Base-by-base conservation (phyloP, 2,329 filamentous ascomycete genomes). In the Tolypocladium inflatum region DNA sequence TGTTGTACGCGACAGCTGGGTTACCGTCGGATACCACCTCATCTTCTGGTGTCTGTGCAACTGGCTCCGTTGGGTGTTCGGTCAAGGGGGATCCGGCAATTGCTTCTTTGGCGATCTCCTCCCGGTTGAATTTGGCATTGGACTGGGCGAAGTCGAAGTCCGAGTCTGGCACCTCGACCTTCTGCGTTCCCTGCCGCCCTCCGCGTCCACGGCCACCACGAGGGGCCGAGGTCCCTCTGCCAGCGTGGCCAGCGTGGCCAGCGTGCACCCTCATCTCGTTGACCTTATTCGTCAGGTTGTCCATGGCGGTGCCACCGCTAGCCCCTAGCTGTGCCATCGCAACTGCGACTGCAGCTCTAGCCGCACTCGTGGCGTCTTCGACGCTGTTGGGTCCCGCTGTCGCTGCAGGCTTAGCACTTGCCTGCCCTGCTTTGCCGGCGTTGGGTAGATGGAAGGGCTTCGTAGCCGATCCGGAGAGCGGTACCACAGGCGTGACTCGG, bases 131-230 rank as follows among this genome's bases (percentile, higher is more conserved):
- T 64, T 78, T 78, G 42, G 76, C 75, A 60, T 78, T 78, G 43
- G 74, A 70, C 56, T 74, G 70, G 6, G 88, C 89, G 68, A 99
- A 99, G 68, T 99, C 93, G 66, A 92, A 99, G 69, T 97, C 94
- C 1, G 90, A 86, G 54, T 88, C 84, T 0, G 94, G 94, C 3
- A 99, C 90, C 56, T 96, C 92, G 38, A 97, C 85, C 75, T 90
- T 94, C 65, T 80, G 77, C 54, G 80, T 61, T 41, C 63, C 62
- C 30, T 71, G 72, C 41, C 78, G 75, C 17, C 77, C 77, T 13
- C 78, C 78, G 56, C 79, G 76, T 1, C 77, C 76, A 58, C 79
- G 77, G 30, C 76, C 76, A 53, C 76, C 76, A 54, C 83, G 80
- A 48, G 79, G 74, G 26, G 73, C 70, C n/a, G 79, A 71, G 10